Conservation (phyloP, 2,329 filamentous ascomycete species). For the Capronia epimyces region DNA sequence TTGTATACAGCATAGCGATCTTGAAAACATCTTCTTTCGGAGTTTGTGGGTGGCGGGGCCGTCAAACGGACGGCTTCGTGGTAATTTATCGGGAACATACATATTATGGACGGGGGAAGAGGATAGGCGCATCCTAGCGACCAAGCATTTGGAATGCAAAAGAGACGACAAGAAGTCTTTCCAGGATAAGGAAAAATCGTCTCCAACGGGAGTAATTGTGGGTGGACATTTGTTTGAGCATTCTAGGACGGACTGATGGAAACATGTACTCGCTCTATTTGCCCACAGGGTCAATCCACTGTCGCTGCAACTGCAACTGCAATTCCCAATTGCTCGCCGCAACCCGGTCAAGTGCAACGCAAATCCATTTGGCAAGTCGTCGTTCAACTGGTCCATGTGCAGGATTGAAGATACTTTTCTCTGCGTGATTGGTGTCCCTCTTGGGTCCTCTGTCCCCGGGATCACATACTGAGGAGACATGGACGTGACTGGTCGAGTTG, state of each 20-base stretch:
- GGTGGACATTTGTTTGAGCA: background rate
- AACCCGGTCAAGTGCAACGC: no score
- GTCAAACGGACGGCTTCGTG: constrained; percentile 4
- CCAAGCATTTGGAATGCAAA: constrained; percentile 14
- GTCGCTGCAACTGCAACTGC: no score
- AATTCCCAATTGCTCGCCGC: no score
- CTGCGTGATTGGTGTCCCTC: no score
- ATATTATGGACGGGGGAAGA: constrained; percentile 11
- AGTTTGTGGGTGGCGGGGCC: constrained; percentile 4
- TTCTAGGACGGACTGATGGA: background rate
- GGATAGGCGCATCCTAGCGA: constrained; percentile 8
- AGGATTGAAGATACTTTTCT: no score
- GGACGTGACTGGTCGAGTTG: background rate
- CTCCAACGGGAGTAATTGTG: background rate
- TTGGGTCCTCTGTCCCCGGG: no score
- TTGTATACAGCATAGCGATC: constrained; percentile 19
- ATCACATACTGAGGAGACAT: no score
- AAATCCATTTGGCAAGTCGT: no score
- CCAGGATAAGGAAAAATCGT: constrained; percentile 4
- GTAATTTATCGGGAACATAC: constrained; percentile 10
- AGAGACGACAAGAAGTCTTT: background rate
- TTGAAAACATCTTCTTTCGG: background rate
- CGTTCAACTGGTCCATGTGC: no score
- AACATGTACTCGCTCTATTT: constrained; percentile 4
- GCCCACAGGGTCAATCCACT: no score